phyloP scores from a whole-genome alignment of 352 stramenopile genomes.

The Pelagophyceae sp. region DNA sequence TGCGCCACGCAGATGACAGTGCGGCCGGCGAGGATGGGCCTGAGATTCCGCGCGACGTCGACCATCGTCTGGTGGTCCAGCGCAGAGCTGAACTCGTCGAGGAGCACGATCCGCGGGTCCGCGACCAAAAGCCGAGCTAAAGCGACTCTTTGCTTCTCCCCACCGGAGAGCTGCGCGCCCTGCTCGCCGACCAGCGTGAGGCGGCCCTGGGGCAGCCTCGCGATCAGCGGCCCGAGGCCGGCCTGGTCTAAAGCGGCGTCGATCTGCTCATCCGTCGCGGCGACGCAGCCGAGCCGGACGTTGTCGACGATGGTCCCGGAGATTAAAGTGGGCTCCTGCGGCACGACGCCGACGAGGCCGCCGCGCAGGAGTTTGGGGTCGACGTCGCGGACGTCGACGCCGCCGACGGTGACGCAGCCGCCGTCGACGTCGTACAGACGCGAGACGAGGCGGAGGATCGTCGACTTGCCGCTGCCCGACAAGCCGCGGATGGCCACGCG shows the following conservation, averaged over 20 bases:
- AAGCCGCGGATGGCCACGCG: constrained; percentile 72
- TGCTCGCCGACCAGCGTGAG: constrained; percentile 93
- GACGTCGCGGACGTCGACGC: constrained; percentile 55
- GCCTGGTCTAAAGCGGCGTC: constrained; percentile 78
- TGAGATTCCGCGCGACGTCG: constrained; percentile 85
- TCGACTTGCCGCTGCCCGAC: constrained; percentile 69
- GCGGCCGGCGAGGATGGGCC: constrained; percentile 68
- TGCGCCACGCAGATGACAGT: constrained; percentile 91
- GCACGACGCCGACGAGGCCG: constrained; percentile 85
- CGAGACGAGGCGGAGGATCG: constrained; percentile 54
- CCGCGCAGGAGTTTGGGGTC: constrained; percentile 69
- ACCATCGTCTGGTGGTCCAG: constrained; percentile 91
- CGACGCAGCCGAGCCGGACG: constrained; percentile 81
- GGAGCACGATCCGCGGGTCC: constrained; percentile 80
- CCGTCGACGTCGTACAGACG: constrained; percentile 52
- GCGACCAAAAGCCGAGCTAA: constrained; percentile 93
- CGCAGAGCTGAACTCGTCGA: constrained; percentile 89
- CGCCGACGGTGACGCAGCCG: constrained; percentile 67
- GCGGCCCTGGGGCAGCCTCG: constrained; percentile 80
- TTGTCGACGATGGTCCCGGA: constrained; percentile 94
- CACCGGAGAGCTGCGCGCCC: constrained; percentile 88
- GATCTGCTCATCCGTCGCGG: constrained; percentile 63
- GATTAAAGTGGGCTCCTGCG: constrained; percentile 85
- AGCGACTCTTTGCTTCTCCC: constrained; percentile 90
- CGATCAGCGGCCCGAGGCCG: constrained; percentile 90